phyloP scores from a whole-genome alignment of 495 filamentous ascomycete species.

The Trichoderma erinaceum region DNA sequence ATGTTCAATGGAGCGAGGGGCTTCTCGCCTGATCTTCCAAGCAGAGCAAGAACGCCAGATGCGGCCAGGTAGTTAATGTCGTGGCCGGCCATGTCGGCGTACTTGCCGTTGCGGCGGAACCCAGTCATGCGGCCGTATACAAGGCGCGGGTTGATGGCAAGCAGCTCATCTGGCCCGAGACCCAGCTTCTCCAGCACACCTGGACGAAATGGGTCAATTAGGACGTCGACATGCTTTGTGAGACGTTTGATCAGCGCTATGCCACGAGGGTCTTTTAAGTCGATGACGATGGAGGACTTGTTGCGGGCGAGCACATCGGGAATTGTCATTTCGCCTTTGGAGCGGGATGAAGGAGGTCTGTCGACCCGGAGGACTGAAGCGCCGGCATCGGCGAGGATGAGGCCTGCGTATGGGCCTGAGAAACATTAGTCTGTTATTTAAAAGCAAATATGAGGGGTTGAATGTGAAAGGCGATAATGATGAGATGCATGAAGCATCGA shows the following conservation, averaged over 20 bases:
- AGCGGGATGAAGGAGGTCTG: slow-evolving; percentile 40
- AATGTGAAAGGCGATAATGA: neutral
- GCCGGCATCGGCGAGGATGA: slow-evolving; percentile 84
- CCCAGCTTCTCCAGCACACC: slow-evolving; percentile 80
- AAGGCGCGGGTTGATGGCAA: slow-evolving; percentile 62
- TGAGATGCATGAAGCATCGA: neutral
- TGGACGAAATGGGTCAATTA: slow-evolving; percentile 91
- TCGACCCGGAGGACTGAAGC: slow-evolving; percentile 86
- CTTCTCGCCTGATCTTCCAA: slow-evolving; percentile 61
- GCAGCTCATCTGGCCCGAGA: slow-evolving; percentile 62
- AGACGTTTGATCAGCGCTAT: slow-evolving; percentile 60
- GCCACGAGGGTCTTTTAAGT: slow-evolving; percentile 63
- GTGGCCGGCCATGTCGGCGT: slow-evolving; percentile 86
- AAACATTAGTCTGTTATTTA: slow-evolving; percentile 18
- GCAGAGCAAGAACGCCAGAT: slow-evolving; percentile 67
- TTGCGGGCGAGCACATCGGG: slow-evolving; percentile 67
- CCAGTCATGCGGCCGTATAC: slow-evolving; percentile 83
- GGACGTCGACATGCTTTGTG: slow-evolving; percentile 57
- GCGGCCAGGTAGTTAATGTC: slow-evolving; percentile 97
- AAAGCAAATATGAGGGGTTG: neutral
- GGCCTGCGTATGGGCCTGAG: slow-evolving; percentile 77
- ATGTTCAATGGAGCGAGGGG: slow-evolving; percentile 80
- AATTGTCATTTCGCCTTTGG: slow-evolving; percentile 36
- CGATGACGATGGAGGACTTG: slow-evolving; percentile 70
- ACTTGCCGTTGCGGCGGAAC: slow-evolving; percentile 80